Evolutionary conservation across 2,329 filamentous ascomycete genomes (phyloP), one percentile per base, ranked within the genome.

Genomic region (Ophiostoma ips): DNA sequence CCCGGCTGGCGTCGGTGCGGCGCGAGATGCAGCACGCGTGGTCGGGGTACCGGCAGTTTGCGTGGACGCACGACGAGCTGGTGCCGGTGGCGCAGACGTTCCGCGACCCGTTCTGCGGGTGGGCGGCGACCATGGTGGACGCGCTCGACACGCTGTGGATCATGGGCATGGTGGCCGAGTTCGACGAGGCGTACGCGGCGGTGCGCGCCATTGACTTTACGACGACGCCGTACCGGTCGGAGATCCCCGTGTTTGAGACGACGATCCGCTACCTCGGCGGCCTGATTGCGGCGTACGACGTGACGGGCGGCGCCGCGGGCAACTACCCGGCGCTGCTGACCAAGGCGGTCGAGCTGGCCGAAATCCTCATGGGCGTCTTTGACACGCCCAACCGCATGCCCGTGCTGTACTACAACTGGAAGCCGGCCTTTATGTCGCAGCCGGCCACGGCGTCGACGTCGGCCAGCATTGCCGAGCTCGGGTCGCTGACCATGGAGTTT

Each of bases 301-400:
- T 95, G 50, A 89, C 84, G 48, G 83, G 77, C 16, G 79, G 76
- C 7, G 58, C 66, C 35, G 59, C 65, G 8, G 71, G 72, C 35
- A 59, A 67, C 13, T 83, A 94, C 59, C 66, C 73, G 18, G 70
- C 83, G 21, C 71, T 94, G 11, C 71, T 94, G 31, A 76, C 81
- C 49, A 92, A 94, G 66, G 85, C 87, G 1, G 72, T 83, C 34
- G 83, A 90, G 64, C 75, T 92, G 24, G 87, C 79, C 36, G 84
- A 90, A 58, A 75, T 94, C 53, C 68, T 94, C 31, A 87, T 89
- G 69, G 80, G 83, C 49, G 76, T 84, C 4, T 94, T 94, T 59
- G 87, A 94, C 64, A 95, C 90, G 0, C 89, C 89, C 1, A 95
- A 96, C 63, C 80, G 87, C 58, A 94, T 96, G 86, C 89, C 90